Base-by-base conservation (phyloP, 2,329 filamentous ascomycete species). In the Penicillium sp. region DNA sequence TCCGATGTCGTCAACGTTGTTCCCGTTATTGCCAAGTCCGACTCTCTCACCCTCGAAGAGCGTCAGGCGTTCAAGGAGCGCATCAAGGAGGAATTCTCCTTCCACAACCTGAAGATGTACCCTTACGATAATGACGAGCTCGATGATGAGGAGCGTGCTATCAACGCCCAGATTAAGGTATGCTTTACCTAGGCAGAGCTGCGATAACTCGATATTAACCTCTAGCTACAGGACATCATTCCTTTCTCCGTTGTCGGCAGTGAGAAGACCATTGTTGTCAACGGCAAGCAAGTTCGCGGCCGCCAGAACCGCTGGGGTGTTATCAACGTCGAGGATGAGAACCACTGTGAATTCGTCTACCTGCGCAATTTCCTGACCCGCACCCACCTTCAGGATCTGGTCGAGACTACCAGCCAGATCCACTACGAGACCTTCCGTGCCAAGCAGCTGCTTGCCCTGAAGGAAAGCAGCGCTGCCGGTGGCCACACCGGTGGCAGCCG, bases 101-200 rank as follows among this genome's bases (percentile, higher is more conserved):
- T 98, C 85, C 93, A 98, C 82, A 97, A 97, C 80, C 82, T 98
- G 67, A 91, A 95, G 80, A 98, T 98, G 93, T 98, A 95, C 79
- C 93, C 93, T 53, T 98, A 98, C 72, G 93, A 98, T 73, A 97
- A 96, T 69, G 93, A 98, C 65, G 93, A 98, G 79, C 85, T 97
- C 63, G 93, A 98, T 68, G 87, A 93, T 58, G 93, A 98, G 78
- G 93, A 98, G 77, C 85, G 88, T 64, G 84, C 84, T 54, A 78
- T 95, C 74, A 97, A 97, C 76, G 83, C 82, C 52, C 87, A 95
- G 69, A 98, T 98, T 77, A 97, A 97, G 87, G 90, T 94, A 75
- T 42, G 53, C 33, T 26, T 19, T 35, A 37, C 22, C 31, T 15
- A 8, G n/a, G 29, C 15, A 22, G 37, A 17, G 37, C 52, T 39